phyloP scores from a whole-genome alignment of 208 protist species.

The Leishmania major region DNA sequence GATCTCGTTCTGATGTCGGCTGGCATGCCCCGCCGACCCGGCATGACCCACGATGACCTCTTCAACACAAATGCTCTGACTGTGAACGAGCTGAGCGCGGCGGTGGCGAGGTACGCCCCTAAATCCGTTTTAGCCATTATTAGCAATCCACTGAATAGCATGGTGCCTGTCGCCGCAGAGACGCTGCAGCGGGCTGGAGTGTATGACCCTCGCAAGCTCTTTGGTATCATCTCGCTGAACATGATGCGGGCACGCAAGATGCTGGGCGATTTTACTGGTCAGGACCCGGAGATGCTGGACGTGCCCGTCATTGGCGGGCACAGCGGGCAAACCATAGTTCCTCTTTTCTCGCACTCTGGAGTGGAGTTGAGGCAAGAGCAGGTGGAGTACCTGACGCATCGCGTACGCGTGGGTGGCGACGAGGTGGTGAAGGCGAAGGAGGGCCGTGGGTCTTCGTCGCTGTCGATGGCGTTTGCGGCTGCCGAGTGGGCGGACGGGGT shows the following conservation, averaged over 20 bases:
- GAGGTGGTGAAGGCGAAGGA: slow-evolving; percentile 79
- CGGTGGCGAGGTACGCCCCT: slow-evolving; percentile 79
- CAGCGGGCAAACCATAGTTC: slow-evolving; percentile 93
- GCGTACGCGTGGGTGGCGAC: slow-evolving; percentile 71
- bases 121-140: slow-evolving; percentile 87
- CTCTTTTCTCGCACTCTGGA: slow-evolving; percentile 83
- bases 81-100: slow-evolving; percentile 77
- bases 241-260: slow-evolving; percentile 76
- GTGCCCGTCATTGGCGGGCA: slow-evolving; percentile 93
- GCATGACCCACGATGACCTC: slow-evolving; percentile 95
- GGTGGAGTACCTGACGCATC: slow-evolving; percentile 66
- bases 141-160: slow-evolving; percentile 95
- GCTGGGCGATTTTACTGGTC: slow-evolving; percentile 50
- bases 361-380: slow-evolving; percentile 43
- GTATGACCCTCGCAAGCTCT: slow-evolving; percentile 86
- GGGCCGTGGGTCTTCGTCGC: slow-evolving; percentile 73
- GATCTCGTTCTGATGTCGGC: slow-evolving; percentile 94
- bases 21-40: slow-evolving; percentile 95
- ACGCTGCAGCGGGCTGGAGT: slow-evolving; percentile 73
- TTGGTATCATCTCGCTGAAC: slow-evolving; percentile 92
- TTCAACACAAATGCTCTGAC: slow-evolving; percentile 94
- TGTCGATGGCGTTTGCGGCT: slow-evolving; percentile 65
- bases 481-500: slow-evolving; percentile 67
- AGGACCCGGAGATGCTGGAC: slow-evolving; percentile 42
- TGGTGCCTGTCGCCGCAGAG: slow-evolving; percentile 91